Evolutionary conservation across 148 eudicot species (phyloP).

Genomic region (Polygonum maritimum): DNA sequence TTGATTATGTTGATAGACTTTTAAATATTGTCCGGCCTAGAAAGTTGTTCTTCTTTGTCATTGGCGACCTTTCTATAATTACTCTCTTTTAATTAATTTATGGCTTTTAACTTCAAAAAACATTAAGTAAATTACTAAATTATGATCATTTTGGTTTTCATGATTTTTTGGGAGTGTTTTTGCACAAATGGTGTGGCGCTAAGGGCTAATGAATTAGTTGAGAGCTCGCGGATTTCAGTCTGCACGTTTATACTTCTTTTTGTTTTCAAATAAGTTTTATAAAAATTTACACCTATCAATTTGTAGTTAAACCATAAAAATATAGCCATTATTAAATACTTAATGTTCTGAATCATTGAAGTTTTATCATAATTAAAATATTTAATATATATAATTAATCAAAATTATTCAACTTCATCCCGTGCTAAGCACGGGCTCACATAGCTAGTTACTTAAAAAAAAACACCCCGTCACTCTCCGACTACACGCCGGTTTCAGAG

Average conservation of each 20-base stretch:
- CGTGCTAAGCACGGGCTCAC: too few species aligned
- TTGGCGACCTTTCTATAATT: constrained; percentile 16
- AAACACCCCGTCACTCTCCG: too few species aligned
- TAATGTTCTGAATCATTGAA: too few species aligned
- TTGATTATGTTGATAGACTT: constrained; percentile 29
- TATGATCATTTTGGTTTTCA: not conserved
- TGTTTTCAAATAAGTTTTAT: too few species aligned
- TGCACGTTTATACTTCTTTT: too few species aligned
- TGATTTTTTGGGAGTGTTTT: not conserved
- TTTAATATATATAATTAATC: too few species aligned
- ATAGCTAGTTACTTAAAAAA: too few species aligned
- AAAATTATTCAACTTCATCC: too few species aligned
- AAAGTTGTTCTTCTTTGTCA: constrained; percentile 29
- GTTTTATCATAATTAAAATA: too few species aligned
- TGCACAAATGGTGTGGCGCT: constrained; percentile 46
- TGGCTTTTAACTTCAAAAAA: not conserved
- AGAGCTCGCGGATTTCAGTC: constrained; percentile 27
- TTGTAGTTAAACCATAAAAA: too few species aligned
- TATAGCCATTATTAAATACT: too few species aligned
- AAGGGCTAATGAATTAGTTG: constrained; percentile 48
- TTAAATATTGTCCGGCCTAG: constrained; percentile 26
- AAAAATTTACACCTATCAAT: too few species aligned
- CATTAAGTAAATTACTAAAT: not conserved
- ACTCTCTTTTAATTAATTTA: not conserved
- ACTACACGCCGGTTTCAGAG: not conserved